These are phyloP conservation scores for Baorangia bicolor DNA, from an alignment of 768 basidiomycete species.

Conservation along the genomic window DNA sequence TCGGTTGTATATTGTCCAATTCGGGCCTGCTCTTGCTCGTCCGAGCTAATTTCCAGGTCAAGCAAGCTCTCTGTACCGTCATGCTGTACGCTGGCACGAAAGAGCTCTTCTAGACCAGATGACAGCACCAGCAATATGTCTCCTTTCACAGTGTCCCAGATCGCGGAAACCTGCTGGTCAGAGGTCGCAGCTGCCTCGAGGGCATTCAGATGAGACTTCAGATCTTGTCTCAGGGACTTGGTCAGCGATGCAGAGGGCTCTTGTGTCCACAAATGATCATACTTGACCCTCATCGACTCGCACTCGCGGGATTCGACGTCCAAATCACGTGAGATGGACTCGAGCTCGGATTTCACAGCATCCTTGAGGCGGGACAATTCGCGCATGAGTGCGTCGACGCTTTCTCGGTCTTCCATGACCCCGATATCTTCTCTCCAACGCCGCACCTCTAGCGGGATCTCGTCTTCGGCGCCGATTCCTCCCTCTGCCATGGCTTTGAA, in stretches of 20 bases:
- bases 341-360: conserved; percentile 58
- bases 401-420: conserved; percentile 64
- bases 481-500: conserved; percentile 74
- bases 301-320: conserved; percentile 86
- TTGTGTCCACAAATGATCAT: conserved; percentile 85
- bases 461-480: conserved; percentile 57
- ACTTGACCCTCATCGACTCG: conserved; percentile 84
- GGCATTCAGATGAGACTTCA: conserved; percentile 71
- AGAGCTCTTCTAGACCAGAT: conserved; percentile 60
- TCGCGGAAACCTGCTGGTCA: conserved; percentile 66
- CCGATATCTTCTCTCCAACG: conserved; percentile 75
- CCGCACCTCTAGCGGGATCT: conserved; percentile 68
- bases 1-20: conserved; percentile 66
- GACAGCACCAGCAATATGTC: conserved; percentile 67
- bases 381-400: conserved; percentile 60
- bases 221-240: conserved; percentile 68
- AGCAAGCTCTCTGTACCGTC: conserved; percentile 47
- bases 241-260: conserved; percentile 74
- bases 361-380: conserved; percentile 61
- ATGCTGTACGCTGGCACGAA: conserved; percentile 49
- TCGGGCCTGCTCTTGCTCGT: conserved; percentile 65
- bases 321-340: conserved; percentile 60
- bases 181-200: conserved; percentile 77
- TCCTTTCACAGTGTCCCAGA: conserved; percentile 69
- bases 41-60: conserved; percentile 71